Conservation (phyloP, 768 basidiomycete genomes). For the Tulasnella calospora region DNA sequence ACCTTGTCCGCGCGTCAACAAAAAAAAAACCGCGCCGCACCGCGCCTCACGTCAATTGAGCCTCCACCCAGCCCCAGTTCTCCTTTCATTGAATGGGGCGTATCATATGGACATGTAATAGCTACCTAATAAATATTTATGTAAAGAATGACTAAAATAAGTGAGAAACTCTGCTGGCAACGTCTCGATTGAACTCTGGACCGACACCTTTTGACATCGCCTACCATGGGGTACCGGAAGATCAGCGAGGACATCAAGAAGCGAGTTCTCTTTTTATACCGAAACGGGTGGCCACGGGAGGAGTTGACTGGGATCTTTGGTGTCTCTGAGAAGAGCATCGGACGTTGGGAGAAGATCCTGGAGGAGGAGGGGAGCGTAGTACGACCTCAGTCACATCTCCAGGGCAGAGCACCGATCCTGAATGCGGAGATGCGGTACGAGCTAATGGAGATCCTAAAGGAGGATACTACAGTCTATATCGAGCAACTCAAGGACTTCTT, state of each 20-base stretch:
- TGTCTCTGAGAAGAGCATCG: constrained; percentile 7
- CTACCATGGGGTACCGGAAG: neutral
- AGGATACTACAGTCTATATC: neutral
- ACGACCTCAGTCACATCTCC: neutral
- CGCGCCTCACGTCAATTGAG: neutral
- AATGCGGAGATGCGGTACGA: neutral
- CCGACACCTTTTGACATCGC: neutral
- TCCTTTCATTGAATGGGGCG: neutral
- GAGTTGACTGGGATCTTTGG: neutral
- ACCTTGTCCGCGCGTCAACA: neutral
- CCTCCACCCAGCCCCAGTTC: neutral
- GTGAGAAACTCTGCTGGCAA: neutral
- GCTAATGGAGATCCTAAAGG: neutral
- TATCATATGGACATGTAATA: neutral
- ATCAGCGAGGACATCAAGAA: neutral
- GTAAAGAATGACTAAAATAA: neutral
- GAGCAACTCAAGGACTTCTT: neutral
- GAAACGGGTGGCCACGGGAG: neutral
- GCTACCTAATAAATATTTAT: neutral
- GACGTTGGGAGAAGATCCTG: neutral
- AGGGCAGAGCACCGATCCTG: neutral
- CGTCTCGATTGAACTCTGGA: neutral
- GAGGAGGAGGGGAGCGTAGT: constrained; percentile 3
- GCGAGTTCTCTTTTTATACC: neutral
- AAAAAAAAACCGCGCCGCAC: neutral